Evolutionary conservation across 805 yeast genomes (phyloP).

Genomic region (Teunomyces gatunensis): DNA sequence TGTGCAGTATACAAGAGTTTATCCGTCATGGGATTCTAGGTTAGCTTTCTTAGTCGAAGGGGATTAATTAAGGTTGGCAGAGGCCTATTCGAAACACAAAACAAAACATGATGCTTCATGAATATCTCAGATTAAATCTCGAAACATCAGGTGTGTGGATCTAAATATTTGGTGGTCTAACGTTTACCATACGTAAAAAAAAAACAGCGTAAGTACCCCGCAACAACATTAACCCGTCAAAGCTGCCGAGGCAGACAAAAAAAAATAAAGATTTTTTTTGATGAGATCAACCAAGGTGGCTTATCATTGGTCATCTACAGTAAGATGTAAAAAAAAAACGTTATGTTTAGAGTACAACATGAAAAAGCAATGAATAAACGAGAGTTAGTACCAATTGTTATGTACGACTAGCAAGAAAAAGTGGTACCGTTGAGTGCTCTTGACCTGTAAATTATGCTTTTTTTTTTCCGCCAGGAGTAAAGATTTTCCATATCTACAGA

Average conservation of each 20-base stretch:
- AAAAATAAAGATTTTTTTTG: background rate
- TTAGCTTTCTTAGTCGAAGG: no score
- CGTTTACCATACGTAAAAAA: background rate
- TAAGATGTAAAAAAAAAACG: background rate
- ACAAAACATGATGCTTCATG: no score
- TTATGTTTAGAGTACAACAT: no score
- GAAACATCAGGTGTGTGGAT: background rate
- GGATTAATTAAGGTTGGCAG: no score
- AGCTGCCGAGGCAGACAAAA: background rate
- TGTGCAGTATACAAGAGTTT: background rate
- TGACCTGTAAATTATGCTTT: background rate
- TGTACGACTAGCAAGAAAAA: background rate
- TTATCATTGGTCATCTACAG: background rate
- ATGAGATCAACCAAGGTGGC: background rate
- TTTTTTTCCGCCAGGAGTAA: background rate
- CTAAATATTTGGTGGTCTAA: background rate
- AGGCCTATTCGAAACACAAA: no score
- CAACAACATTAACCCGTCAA: slow-evolving; percentile 7
- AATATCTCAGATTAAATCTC: no score
- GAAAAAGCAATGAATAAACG: no score
- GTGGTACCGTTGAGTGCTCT: background rate
- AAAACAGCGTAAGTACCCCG: slow-evolving; percentile 1
- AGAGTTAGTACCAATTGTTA: no score
- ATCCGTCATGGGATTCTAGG: background rate
- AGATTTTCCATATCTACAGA: background rate